Evolutionary conservation across 805 yeast species (phyloP).

Genomic region (Ogataea sp.): DNA sequence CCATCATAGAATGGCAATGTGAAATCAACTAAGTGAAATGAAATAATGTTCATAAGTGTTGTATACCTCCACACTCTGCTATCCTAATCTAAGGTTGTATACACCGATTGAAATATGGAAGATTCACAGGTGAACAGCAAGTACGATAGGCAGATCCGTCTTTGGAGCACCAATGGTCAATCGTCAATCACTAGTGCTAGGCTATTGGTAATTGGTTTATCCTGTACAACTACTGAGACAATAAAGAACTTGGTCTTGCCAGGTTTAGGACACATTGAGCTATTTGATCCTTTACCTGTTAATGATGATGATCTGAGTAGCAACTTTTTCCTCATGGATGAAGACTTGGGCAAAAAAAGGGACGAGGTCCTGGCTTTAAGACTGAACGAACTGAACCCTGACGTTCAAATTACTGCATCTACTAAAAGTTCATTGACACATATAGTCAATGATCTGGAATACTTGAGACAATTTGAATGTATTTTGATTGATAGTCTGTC

Average conservation of each 20-base stretch:
- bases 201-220: constrained; percentile 53
- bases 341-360: constrained; percentile 33
- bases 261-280: constrained; percentile 51
- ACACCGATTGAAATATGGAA: constrained; percentile 13
- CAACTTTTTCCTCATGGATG: constrained; percentile 52
- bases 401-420: constrained; percentile 33
- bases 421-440: constrained; percentile 4
- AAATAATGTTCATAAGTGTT: too few species aligned
- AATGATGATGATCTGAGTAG: constrained; percentile 36
- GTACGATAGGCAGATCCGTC: constrained; percentile 80
- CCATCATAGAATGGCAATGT: too few species aligned
- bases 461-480: constrained; percentile 43
- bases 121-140: constrained; percentile 34
- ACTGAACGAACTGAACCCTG: constrained; percentile 54
- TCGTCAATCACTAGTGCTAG: constrained; percentile 43
- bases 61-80: neutral
- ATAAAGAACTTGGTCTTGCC: constrained; percentile 75
- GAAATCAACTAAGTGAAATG: too few species aligned
- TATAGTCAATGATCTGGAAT: constrained; percentile 5
- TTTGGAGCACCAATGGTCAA: constrained; percentile 85
- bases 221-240: constrained; percentile 55
- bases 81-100: neutral
- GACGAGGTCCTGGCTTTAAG: constrained; percentile 31
- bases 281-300: constrained; percentile 42
- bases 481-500: constrained; percentile 29